Evolutionary conservation across 768 basidiomycete genomes (phyloP).

Genomic region (Termitomyces sp.): DNA sequence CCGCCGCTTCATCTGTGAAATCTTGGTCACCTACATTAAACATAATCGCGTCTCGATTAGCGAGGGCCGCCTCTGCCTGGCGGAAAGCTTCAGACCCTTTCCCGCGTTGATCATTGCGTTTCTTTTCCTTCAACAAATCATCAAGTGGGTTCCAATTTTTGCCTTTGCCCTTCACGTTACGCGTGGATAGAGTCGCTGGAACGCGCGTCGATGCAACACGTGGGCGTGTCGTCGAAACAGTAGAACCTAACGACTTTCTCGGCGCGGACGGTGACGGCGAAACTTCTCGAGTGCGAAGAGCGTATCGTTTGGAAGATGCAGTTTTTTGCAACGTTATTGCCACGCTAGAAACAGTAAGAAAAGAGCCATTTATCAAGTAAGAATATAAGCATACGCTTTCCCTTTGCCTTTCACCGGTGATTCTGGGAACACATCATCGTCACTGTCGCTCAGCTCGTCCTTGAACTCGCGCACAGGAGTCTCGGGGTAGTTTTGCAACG

Average conservation of each 20-base stretch:
- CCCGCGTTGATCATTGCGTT: slow-evolving; percentile 29
- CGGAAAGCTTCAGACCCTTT: slow-evolving; percentile 35
- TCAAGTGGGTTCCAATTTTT: slow-evolving; percentile 43
- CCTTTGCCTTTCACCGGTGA: slow-evolving; percentile 12
- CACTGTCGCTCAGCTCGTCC: slow-evolving; percentile 45
- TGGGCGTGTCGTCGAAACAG: slow-evolving; percentile 8
- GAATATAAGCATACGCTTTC: slow-evolving; percentile 6
- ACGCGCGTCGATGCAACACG: slow-evolving; percentile 5
- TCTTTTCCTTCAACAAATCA: slow-evolving; percentile 50
- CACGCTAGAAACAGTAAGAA: background rate
- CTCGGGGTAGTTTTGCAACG: slow-evolving; percentile 38
- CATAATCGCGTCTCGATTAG: slow-evolving; percentile 22
- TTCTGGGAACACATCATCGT: slow-evolving; percentile 32
- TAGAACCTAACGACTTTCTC: slow-evolving; percentile 1
- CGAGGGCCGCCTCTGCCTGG: slow-evolving; percentile 38
- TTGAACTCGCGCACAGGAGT: slow-evolving; percentile 27
- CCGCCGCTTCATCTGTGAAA: slow-evolving; percentile 33
- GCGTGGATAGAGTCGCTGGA: slow-evolving; percentile 6
- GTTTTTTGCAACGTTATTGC: background rate
- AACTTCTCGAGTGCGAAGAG: slow-evolving; percentile 4
- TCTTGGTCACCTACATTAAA: slow-evolving; percentile 29
- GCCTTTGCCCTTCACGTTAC: slow-evolving; percentile 11
- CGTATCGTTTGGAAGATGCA: slow-evolving; percentile 1
- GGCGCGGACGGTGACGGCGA: slow-evolving; percentile 9
- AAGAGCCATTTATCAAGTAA: background rate